These are phyloP conservation scores for Trametes pubescens DNA, from an alignment of 1,284 basidiomycete species.

Conservation along the genomic window DNA sequence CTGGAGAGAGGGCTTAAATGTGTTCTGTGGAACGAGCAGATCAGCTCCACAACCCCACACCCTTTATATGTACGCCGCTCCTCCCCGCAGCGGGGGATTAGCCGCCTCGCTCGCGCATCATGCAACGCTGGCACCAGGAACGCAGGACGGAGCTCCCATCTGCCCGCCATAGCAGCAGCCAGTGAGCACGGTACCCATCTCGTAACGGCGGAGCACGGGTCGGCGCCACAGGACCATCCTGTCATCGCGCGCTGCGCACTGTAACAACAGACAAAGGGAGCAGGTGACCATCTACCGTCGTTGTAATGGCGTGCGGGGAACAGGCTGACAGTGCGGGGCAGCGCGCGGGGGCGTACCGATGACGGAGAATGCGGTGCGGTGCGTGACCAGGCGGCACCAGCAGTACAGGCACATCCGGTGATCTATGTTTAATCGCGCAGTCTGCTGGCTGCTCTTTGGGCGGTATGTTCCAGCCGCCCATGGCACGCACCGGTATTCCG, in stretches of 20 bases:
- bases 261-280: background rate
- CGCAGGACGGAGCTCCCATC: slow-evolving; percentile 5
- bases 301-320: slow-evolving; percentile 11
- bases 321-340: slow-evolving; percentile 19
- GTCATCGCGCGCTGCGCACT: background rate
- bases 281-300: slow-evolving; percentile 28
- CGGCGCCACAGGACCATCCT: slow-evolving; percentile 19
- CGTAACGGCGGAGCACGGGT: slow-evolving; percentile 24
- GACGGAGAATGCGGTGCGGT: slow-evolving; percentile 22
- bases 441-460: slow-evolving; percentile 17
- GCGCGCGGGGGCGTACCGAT: slow-evolving; percentile 23
- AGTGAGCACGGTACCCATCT: slow-evolving; percentile 1
- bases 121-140: slow-evolving; percentile 9
- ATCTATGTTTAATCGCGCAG: slow-evolving; percentile 5
- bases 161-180: slow-evolving; percentile 1
- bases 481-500: slow-evolving; percentile 18
- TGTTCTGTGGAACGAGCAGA: slow-evolving; percentile 10
- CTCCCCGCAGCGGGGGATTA: slow-evolving; percentile 10
- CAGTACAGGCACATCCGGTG: slow-evolving; percentile 5
- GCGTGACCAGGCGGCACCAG: slow-evolving; percentile 6
- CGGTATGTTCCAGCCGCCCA: slow-evolving; percentile 20
- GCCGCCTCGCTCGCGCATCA: slow-evolving; percentile 9
- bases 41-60: slow-evolving; percentile 5
- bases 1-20: slow-evolving; percentile 6
- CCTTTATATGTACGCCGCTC: slow-evolving; percentile 25